These are phyloP conservation scores for Phylloporus arenicola DNA, from an alignment of 768 basidiomycete species.

Conservation along the genomic window DNA sequence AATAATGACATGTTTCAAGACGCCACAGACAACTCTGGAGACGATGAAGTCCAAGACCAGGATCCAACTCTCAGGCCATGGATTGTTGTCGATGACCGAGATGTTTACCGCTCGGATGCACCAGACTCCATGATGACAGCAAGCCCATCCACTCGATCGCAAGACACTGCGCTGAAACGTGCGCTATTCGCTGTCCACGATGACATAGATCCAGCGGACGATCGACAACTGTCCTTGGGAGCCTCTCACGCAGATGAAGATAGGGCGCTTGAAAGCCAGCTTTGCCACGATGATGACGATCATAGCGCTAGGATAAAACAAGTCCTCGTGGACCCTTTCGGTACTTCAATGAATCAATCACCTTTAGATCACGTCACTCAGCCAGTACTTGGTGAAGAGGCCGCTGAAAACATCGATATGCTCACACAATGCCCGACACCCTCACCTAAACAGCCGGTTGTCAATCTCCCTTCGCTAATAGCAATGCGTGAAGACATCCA, in stretches of 20 bases:
- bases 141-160: not conserved
- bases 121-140: not conserved
- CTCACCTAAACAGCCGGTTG: not conserved
- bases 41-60: not conserved
- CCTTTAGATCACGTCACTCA: not conserved
- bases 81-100: not conserved
- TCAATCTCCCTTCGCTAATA: conserved; percentile 15
- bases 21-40: not conserved
- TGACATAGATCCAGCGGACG: not conserved
- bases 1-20: not conserved
- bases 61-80: not conserved
- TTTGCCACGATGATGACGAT: not conserved
- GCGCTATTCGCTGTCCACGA: not conserved
- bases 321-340: not conserved
- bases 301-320: not conserved
- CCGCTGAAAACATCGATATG: not conserved
- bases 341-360: not conserved
- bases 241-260: not conserved
- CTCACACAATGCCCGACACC: not conserved
- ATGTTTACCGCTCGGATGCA: not conserved
- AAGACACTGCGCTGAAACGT: not conserved
- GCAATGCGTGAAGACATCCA: not conserved
- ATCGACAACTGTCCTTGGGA: not conserved
- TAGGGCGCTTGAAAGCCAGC: not conserved
- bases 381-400: not conserved